Percentiles rank a stretch among this genome's conserved stretches.
Evolutionary conservation across 2,329 filamentous ascomycete species (phyloP).

Genomic region (Fusarium chlamydosporum): DNA sequence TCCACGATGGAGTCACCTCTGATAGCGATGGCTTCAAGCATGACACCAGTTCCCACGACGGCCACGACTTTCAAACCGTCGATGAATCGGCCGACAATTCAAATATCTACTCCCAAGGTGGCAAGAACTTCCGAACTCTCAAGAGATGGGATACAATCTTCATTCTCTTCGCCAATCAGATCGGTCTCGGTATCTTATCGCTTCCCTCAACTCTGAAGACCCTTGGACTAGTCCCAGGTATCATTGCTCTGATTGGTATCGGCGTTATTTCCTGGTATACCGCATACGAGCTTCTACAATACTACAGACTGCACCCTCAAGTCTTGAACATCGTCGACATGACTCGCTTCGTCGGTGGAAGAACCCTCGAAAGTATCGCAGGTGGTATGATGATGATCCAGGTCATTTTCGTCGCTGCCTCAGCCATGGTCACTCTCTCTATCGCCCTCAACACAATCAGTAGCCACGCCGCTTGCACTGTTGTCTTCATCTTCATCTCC

Average conservation of each 20-base stretch:
- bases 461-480: conserved; percentile 29
- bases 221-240: conserved; percentile 74
- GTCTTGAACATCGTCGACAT: conserved; percentile 78
- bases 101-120: conserved; percentile 44
- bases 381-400: conserved; percentile 45
- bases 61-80: conserved; percentile 38
- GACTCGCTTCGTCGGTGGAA: conserved; percentile 64
- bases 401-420: conserved; percentile 40
- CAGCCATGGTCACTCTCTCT: conserved; percentile 37
- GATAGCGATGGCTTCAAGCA: conserved; percentile 33
- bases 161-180: conserved; percentile 47
- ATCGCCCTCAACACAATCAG: conserved; percentile 45
- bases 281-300: conserved; percentile 67
- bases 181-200: conserved; percentile 65
- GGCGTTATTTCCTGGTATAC: conserved; percentile 74
- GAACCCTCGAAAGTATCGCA: conserved; percentile 22
- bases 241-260: conserved; percentile 75
- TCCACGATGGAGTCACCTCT: conserved; percentile 28
- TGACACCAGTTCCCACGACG: conserved; percentile 11
- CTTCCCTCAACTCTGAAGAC: conserved; percentile 78
- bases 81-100: conserved; percentile 37
- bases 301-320: conserved; percentile 76
- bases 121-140: conserved; percentile 46
- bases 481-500: conserved; percentile 34
- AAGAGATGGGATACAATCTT: conserved; percentile 48